Base-by-base conservation (phyloP, 2,329 filamentous ascomycete genomes). In the Alternaria sp. region DNA sequence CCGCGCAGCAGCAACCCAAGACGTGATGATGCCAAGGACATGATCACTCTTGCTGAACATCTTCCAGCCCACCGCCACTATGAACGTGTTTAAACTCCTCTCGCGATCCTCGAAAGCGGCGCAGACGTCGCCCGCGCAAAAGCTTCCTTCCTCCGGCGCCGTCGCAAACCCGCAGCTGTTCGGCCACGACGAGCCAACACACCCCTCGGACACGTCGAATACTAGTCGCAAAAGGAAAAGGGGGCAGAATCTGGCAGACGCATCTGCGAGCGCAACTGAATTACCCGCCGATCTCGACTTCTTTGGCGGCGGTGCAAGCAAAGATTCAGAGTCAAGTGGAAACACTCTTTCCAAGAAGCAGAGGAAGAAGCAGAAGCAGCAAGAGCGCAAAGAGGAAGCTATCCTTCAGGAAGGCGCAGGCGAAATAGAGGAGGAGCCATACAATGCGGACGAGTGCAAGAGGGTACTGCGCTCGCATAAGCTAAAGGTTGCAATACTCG, bases 401-500 rank as follows among this genome's bases (percentile, higher is more conserved):
- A 53, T 24, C 3, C 22, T 55, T 20, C 54, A 65, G 16, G 44
- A 61, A 6, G 57, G 41, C 2, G 38, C 48, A 38, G 61, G 61
- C 1, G 22, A 28, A 2, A 6, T 46, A 11, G 49, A 57, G 5
- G 54, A 54, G 62, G 66, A 70, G 24, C 47, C 54, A 0, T 83
- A 93, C 68, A 86, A 88, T 69, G 85, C 91, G 70, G 89, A 90
- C 57, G 88, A 94, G 74, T 89, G 91, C 69, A 89, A 90, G 69
- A 87, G 89, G 61, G 83, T 94, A 11, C 80, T 97, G 62, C 89
- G 89, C 62, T 90, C 88, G 57, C 93, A 97, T 78, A 91, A 93
- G 65, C 83, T 97, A 66, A 97, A 97, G 78, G 86, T 96, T 39
- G 92, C 91, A 0, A 82, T 96, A 49, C 81, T 97, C n/a, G 87